phyloP scores from a whole-genome alignment of 1,284 basidiomycete genomes.

The Pseudozyma sp. region DNA sequence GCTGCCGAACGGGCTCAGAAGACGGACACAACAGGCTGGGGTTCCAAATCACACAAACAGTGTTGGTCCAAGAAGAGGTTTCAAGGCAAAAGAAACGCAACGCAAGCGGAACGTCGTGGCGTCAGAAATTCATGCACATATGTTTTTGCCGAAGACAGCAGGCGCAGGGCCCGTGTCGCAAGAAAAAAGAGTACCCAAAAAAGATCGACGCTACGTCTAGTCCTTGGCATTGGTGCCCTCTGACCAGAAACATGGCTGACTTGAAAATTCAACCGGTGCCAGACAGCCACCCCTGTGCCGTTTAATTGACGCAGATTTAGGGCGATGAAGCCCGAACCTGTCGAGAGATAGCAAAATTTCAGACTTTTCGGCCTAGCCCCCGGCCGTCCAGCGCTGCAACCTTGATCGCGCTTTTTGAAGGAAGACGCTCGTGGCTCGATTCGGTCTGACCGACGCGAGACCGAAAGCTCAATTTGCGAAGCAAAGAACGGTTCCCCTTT shows the following conservation, averaged over 20 bases:
- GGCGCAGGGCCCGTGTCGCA: slow-evolving; percentile 11
- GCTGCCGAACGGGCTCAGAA: slow-evolving; percentile 9
- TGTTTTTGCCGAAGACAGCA: slow-evolving; percentile 1
- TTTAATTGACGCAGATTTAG: no score
- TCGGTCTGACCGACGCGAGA: no score
- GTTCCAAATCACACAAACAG: neutral
- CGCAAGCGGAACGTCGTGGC: slow-evolving; percentile 3
- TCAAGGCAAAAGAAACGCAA: neutral
- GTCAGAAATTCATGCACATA: slow-evolving; percentile 5
- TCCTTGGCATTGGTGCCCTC: neutral
- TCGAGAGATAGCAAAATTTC: no score
- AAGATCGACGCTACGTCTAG: slow-evolving; percentile 25
- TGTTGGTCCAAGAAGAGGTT: neutral
- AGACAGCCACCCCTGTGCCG: no score
- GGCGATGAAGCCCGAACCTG: no score
- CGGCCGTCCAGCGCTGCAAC: no score
- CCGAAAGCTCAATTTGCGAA: no score
- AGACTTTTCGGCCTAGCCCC: no score
- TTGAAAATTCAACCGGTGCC: neutral
- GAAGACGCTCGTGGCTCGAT: no score
- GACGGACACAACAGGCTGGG: no score
- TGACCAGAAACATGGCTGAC: neutral
- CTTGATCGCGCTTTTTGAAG: no score
- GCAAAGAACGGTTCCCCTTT: no score
- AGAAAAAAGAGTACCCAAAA: neutral